Evolutionary conservation across 2,329 filamentous ascomycete species (phyloP).

Genomic region (Calcarisporium arbuscula): DNA sequence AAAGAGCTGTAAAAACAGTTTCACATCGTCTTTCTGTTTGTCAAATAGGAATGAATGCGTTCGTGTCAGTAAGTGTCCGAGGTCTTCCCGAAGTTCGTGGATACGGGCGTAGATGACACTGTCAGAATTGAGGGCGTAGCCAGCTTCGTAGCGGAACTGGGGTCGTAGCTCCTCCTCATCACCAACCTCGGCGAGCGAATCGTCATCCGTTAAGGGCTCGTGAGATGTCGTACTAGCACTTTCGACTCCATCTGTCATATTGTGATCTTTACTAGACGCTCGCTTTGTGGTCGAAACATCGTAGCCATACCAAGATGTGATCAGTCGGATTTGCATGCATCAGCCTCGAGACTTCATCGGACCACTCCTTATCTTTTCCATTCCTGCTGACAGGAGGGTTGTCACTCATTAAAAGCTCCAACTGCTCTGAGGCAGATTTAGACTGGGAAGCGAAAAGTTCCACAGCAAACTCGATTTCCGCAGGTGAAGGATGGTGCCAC

Average conservation of each 20-base stretch:
- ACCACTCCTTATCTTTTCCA: slow-evolving; percentile 98
- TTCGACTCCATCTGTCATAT: slow-evolving; percentile 39
- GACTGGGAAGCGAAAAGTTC: slow-evolving; percentile 84
- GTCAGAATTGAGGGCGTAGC: slow-evolving; percentile 62
- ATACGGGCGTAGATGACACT: slow-evolving; percentile 64
- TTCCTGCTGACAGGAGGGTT: slow-evolving; percentile 79
- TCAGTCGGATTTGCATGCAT: slow-evolving; percentile 81
- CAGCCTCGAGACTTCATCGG: slow-evolving; percentile 88
- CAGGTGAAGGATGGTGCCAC: slow-evolving; percentile 79
- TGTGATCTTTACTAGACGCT: slow-evolving; percentile 48
- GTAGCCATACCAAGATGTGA: slow-evolving; percentile 85
- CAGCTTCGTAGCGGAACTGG: slow-evolving; percentile 82
- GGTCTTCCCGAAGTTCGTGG: slow-evolving; percentile 71
- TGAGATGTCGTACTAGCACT: too few relatives aligned
- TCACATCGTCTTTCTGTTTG: slow-evolving; percentile 90
- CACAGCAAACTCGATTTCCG: slow-evolving; percentile 83
- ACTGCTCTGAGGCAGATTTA: slow-evolving; percentile 64
- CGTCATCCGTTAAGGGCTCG: slow-evolving; percentile 36
- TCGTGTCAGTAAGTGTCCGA: slow-evolving; percentile 73
- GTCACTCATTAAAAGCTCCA: slow-evolving; percentile 75
- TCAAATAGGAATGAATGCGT: slow-evolving; percentile 78
- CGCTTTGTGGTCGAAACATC: slow-evolving; percentile 78
- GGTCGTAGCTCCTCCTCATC: slow-evolving; percentile 80
- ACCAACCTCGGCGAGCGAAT: slow-evolving; percentile 56
- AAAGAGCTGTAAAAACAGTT: slow-evolving; percentile 90